Evolutionary conservation across 768 basidiomycete genomes (phyloP), one percentile per base, ranked within the genome.

Genomic region (Porpolomopsis calyptriformis): DNA sequence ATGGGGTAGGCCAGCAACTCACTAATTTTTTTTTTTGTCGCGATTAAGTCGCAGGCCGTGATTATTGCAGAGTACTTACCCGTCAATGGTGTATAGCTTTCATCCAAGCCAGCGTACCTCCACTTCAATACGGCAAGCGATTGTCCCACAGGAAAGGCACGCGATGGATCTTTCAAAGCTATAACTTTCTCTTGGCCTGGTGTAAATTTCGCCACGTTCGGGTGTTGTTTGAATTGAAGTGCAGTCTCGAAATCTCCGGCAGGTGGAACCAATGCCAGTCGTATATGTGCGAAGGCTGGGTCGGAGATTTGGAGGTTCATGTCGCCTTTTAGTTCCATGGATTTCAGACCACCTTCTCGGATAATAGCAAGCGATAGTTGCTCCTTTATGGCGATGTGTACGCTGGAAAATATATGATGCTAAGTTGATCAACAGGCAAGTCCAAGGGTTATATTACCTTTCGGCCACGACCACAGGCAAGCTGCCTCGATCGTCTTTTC

Each of bases 181-280:
- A 98, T 72, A 16, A 82, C 61, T 31, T 85, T 40, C 18, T 22
- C 66, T 49, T 83, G 62, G 1, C 78, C 77, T 9, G 82, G 78
- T 0, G 67, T 69, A 50, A 93, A 89, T 65, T 91, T 94, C 49
- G 80, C 85, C 11, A 97, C 86, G 49, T 96, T 84, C 5, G 94
- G 94, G 57, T 97, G 96, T 54, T 96, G 91, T 65, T 97, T 97
- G 76, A 94, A 96, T 62, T 94, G 91, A 35, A 97, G 65, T 31
- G 75, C 80, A 46, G 69, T 68, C 41, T 74, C 76, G 46, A 73
- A 80, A 50, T 79, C 76, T 9, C 70, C 67, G 11, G 75, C 63
- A 14, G 77, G 64, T 0, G 77, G 64, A 0, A 73, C 64, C 19
- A 97, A 76, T 12, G 70, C 66, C 46, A 97, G 69, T 40, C 76